phyloP scores from a whole-genome alignment of 2,329 filamentous ascomycete genomes.

The Zymoseptoria tritici region DNA sequence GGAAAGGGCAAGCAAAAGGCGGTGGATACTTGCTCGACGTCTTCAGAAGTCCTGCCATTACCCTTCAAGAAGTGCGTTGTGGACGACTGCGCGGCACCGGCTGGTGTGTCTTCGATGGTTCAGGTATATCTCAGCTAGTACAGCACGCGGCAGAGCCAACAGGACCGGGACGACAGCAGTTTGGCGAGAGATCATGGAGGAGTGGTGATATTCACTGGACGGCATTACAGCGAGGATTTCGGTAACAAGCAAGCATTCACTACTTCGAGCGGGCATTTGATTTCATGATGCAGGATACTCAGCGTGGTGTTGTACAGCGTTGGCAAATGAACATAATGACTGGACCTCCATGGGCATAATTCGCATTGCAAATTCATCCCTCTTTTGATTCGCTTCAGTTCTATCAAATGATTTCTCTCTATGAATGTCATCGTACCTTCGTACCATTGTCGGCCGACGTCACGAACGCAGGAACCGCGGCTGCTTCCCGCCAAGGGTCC shows the following conservation, averaged over 20 bases:
- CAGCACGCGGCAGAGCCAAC: background rate
- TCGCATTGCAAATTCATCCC: background rate
- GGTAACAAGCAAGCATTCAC: background rate
- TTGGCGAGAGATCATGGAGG: background rate
- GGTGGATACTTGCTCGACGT: slow-evolving; percentile 12
- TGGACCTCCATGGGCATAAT: background rate
- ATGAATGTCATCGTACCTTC: background rate
- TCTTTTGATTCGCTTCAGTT: background rate
- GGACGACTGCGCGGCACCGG: slow-evolving; percentile 30
- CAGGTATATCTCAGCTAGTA: slow-evolving; percentile 27
- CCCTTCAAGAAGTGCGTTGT: slow-evolving; percentile 42
- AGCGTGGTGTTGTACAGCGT: background rate
- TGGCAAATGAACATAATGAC: background rate
- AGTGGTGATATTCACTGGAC: background rate
- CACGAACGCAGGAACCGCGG: background rate
- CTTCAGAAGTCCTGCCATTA: slow-evolving; percentile 13
- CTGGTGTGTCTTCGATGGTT: slow-evolving; percentile 11
- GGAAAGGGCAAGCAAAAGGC: slow-evolving; percentile 34
- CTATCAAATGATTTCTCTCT: background rate
- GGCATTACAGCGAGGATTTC: slow-evolving; percentile 1
- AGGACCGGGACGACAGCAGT: background rate
- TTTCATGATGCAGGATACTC: background rate
- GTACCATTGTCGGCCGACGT: background rate
- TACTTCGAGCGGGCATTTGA: background rate
- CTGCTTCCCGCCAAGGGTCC: background rate